Percentiles rank a stretch among this genome's conserved stretches.
Conservation (phyloP, 257 asterid species). For the Avicennia marina region DNA sequence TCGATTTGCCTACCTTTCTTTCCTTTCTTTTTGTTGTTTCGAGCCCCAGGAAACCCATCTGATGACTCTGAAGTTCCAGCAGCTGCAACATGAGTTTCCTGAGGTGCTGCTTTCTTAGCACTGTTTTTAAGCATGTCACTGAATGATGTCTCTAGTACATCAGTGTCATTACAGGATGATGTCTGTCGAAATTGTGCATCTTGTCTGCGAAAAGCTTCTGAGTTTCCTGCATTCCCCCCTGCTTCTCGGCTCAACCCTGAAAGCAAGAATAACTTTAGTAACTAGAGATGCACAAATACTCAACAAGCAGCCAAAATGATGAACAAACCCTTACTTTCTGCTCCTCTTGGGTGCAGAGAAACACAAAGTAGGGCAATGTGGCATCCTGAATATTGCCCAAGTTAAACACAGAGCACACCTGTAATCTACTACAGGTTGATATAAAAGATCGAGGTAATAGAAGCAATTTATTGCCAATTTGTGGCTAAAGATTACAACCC, state of each 20-base stretch:
- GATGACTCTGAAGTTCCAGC: conserved; percentile 24
- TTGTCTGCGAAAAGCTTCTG: conserved; percentile 47
- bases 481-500: too few relatives aligned
- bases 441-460: too few relatives aligned
- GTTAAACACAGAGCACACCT: too few relatives aligned
- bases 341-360: too few relatives aligned
- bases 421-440: too few relatives aligned
- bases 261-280: background rate
- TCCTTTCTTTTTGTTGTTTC: conserved; percentile 85
- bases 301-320: background rate
- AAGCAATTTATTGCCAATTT: too few relatives aligned
- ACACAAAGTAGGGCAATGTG: too few relatives aligned
- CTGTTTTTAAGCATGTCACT: conserved; percentile 96
- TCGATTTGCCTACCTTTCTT: conserved; percentile 97
- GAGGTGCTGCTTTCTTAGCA: conserved; percentile 52
- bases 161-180: conserved; percentile 71
- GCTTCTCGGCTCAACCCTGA: conserved; percentile 49
- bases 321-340: too few relatives aligned
- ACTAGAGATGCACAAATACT: background rate
- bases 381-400: conserved; percentile 39
- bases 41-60: conserved; percentile 41
- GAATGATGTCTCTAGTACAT: conserved; percentile 86
- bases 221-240: conserved; percentile 35
- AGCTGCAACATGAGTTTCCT: conserved; percentile 33
- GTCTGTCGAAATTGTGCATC: conserved; percentile 63